Evolutionary conservation across 31 red algal genomes (phyloP).

Genomic region (Asparagopsis taxiformis): DNA sequence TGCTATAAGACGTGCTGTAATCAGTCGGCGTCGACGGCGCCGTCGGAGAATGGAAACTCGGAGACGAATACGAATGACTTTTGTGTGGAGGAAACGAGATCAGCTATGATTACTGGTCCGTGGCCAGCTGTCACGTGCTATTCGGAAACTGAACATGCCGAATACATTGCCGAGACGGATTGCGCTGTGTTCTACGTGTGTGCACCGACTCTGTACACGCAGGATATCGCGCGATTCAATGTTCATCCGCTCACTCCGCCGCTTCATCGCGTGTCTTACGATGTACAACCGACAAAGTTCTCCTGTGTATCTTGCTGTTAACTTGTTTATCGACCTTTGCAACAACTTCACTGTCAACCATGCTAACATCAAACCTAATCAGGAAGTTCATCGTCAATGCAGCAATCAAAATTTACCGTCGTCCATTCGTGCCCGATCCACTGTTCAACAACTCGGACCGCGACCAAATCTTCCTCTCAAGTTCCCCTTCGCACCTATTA

Average conservation of each 20-base stretch:
- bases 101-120: slow-evolving; percentile 21
- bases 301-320: slow-evolving; percentile 14
- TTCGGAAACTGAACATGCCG: slow-evolving; percentile 14
- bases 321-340: neutral
- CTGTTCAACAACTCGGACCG: slow-evolving; percentile 9
- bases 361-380: neutral
- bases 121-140: slow-evolving; percentile 30
- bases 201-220: slow-evolving; percentile 3
- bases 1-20: slow-evolving; percentile 9
- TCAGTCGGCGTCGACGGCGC: neutral
- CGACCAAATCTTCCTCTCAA: slow-evolving; percentile 39
- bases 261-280: slow-evolving; percentile 2
- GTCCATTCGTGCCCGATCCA: neutral
- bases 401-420: neutral
- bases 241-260: slow-evolving; percentile 13
- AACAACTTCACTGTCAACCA: neutral
- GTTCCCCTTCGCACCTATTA: neutral
- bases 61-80: neutral
- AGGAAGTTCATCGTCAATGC: neutral
- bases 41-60: neutral
- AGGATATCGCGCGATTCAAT: slow-evolving; percentile 13
- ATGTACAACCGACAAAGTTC: slow-evolving; percentile 4
- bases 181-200: slow-evolving; percentile 36
- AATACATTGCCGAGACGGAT: slow-evolving; percentile 32
- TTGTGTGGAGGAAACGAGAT: slow-evolving; percentile 15